phyloP scores from a whole-genome alignment of 495 filamentous ascomycete genomes.

The Hypoxylon trugodes region DNA sequence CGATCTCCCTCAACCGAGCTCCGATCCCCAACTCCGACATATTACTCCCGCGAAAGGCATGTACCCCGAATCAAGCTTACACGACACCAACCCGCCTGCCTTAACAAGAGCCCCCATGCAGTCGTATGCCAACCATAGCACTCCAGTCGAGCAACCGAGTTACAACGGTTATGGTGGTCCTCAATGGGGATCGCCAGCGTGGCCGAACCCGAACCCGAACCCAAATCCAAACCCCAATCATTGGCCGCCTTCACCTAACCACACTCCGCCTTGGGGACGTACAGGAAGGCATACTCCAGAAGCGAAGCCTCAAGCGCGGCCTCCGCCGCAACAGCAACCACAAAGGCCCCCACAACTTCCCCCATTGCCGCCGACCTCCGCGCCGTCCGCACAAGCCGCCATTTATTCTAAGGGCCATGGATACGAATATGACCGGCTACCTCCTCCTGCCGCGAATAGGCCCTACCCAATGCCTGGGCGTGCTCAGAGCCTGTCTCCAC shows the following conservation, averaged over 20 bases:
- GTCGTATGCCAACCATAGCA: conserved; percentile 53
- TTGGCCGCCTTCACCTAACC: conserved; percentile 73
- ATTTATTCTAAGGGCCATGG: conserved; percentile 24
- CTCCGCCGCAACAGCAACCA: conserved; percentile 15
- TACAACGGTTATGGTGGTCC: conserved; percentile 52
- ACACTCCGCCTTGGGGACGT: conserved; percentile 46
- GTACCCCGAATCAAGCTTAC: conserved; percentile 96
- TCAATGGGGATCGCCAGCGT: conserved; percentile 41
- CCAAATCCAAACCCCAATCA: no score
- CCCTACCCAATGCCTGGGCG: conserved; percentile 15
- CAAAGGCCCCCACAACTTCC: conserved; percentile 41
- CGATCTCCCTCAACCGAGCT: conserved; percentile 78
- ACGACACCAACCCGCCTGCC: conserved; percentile 71
- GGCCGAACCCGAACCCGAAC: conserved; percentile 60
- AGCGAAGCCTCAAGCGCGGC: conserved; percentile 26
- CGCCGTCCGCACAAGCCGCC: conserved; percentile 30
- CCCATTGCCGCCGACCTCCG: conserved; percentile 36
- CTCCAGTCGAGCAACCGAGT: conserved; percentile 52
- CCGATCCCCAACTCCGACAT: conserved; percentile 80
- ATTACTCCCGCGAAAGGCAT: conserved; percentile 89
- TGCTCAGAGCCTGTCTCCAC: conserved; percentile 43
- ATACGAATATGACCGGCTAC: conserved; percentile 31
- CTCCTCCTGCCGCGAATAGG: conserved; percentile 19
- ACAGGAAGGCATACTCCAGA: conserved; percentile 31
- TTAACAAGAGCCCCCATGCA: conserved; percentile 59